Base-by-base conservation (phyloP, 2,329 filamentous ascomycete species). In the Fusarium mangiferae region DNA sequence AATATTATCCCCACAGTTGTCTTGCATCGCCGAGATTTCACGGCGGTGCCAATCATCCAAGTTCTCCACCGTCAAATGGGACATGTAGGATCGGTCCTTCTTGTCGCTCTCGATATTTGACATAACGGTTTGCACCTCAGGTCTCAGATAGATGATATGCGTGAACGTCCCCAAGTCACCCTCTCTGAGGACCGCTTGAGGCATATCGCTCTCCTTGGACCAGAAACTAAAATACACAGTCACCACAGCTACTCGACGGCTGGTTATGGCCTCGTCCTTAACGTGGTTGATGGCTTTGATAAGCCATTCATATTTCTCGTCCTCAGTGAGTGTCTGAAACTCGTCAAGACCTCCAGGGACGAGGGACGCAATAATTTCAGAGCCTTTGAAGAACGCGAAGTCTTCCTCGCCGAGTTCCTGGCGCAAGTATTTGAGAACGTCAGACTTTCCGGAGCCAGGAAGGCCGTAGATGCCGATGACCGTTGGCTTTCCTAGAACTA, bases 221-320 rank as follows among this genome's bases (percentile, higher is more conserved):
- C 87, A 90, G 71, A 91, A 87, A 81, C 87, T 87, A 75, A 83
- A 87, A 75, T 92, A 88, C 0, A 88, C 89, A 9, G 87, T 80
- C 7, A 92, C 86, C 6, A 92, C 74, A 4, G 79, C 89, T 10
- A 79, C 69, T 65, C 79, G 81, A 2, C 80, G 76, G 15, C 54
- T 82, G 0, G 73, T 18, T 4, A 62, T 49, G 61, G 85, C 87
- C 13, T 84, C 70, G 2, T 82, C 51, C 28, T 68, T 42, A 54
- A 91, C 87, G 0, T 20, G 72, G 2, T 82, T 56, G 57, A 91
- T 89, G 8, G 88, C 87, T 41, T 64, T 58, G 41, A 81, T 46
- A 7, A 89, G 87, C 66, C 73, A 84, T 1, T 73, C 4, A 0
- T n/a, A 26, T 75, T 88, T 85, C 18, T 83, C 74, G 10, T 77